Evolutionary conservation across 495 filamentous ascomycete genomes (phyloP).

Genomic region (Clavariopsis aquatica): DNA sequence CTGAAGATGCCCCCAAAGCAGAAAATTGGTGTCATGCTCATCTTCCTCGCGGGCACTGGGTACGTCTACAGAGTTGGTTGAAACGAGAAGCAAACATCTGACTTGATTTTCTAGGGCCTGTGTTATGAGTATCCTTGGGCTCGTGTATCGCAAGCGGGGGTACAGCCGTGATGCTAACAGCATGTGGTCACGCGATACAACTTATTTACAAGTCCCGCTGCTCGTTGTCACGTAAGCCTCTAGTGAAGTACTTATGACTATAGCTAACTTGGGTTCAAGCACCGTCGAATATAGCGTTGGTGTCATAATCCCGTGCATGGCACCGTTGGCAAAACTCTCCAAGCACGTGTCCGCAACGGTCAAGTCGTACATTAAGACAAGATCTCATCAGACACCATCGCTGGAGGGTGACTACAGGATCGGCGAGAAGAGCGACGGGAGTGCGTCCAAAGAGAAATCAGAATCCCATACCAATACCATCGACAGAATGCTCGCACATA

Average conservation of each 20-base stretch:
- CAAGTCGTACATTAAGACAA: too few species aligned
- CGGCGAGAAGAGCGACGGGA: too few species aligned
- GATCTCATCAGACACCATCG: too few species aligned
- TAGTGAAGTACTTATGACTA: too few species aligned
- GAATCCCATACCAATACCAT: too few species aligned
- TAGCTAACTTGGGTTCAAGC: not conserved
- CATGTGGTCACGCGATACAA: constrained; percentile 1
- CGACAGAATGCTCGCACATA: too few species aligned
- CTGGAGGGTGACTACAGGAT: too few species aligned
- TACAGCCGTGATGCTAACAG: not conserved
- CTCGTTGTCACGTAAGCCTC: not conserved
- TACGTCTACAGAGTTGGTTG: not conserved
- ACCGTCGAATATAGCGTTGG: constrained; percentile 11
- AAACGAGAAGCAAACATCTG: not conserved
- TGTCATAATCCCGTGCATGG: constrained; percentile 6
- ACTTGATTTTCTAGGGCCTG: not conserved
- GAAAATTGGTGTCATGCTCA: constrained; percentile 6
- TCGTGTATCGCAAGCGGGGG: too few species aligned
- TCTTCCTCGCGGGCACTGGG: constrained; percentile 9
- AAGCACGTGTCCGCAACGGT: too few species aligned
- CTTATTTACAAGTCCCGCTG: not conserved
- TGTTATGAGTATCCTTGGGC: not conserved
- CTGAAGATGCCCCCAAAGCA: not conserved
- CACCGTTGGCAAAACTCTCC: not conserved
- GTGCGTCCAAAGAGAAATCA: too few species aligned